Evolutionary conservation across 83 land plant species (phyloP).

Genomic region (Diphasiastrum complanatum): DNA sequence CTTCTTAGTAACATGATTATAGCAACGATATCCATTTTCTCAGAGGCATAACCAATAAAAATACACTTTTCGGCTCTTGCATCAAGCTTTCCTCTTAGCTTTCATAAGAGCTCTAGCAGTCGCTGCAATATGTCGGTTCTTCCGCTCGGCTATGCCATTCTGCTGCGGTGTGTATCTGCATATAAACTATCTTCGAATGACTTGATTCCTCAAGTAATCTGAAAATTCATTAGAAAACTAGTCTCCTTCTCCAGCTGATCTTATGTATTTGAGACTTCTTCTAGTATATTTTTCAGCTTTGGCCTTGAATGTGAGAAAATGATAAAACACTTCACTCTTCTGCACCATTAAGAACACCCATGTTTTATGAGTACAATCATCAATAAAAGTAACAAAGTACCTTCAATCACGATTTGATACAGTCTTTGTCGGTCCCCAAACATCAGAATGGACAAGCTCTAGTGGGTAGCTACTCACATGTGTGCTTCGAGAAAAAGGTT

Average conservation of each 20-base stretch:
- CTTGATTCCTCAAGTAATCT: slow-evolving; percentile 10
- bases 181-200: slow-evolving; percentile 12
- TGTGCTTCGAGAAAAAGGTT: neutral
- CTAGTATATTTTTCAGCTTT: slow-evolving; percentile 23
- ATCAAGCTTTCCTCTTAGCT: slow-evolving; percentile 22
- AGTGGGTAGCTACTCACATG: neutral
- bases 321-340: slow-evolving; percentile 22
- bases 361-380: slow-evolving; percentile 24
- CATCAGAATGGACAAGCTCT: slow-evolving; percentile 2
- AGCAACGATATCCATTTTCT: slow-evolving; percentile 18
- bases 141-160: slow-evolving; percentile 18
- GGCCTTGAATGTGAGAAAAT: slow-evolving; percentile 21
- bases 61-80: slow-evolving; percentile 8
- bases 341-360: slow-evolving; percentile 30
- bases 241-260: slow-evolving; percentile 25
- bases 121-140: slow-evolving; percentile 20
- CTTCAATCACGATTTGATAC: slow-evolving; percentile 4
- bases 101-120: slow-evolving; percentile 10
- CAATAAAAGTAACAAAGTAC: slow-evolving; percentile 18
- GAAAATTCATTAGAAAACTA: slow-evolving; percentile 22
- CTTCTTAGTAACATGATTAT: slow-evolving; percentile 11
- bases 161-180: slow-evolving; percentile 14
- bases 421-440: neutral
- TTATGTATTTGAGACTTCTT: neutral
- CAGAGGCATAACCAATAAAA: slow-evolving; percentile 15